These are phyloP conservation scores for Berkeleyomyces rouxiae DNA, from an alignment of 2,329 filamentous ascomycete species.

Conservation along the genomic window DNA sequence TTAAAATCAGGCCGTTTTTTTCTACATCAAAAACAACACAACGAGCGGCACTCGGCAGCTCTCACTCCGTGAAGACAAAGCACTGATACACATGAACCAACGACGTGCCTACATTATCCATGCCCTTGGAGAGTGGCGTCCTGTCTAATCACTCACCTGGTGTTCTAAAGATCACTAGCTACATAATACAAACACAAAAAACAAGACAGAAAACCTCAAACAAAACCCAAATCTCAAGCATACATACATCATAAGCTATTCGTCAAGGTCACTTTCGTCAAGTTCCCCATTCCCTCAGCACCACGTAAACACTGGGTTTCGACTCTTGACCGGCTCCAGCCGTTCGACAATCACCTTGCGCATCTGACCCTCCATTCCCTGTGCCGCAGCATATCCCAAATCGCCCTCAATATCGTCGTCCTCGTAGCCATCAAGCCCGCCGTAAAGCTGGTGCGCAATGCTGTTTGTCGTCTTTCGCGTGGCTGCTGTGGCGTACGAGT, in stretches of 20 bases:
- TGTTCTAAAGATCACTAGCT: background rate
- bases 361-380: slow-evolving; percentile 80
- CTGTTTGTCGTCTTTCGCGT: slow-evolving; percentile 31
- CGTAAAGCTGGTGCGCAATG: slow-evolving; percentile 37
- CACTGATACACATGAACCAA: no score
- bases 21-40: no score
- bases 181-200: background rate
- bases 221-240: background rate
- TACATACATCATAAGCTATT: background rate
- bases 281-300: slow-evolving; percentile 38
- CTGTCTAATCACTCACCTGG: background rate
- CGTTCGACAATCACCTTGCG: slow-evolving; percentile 94
- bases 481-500: slow-evolving; percentile 35
- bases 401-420: slow-evolving; percentile 79
- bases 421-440: slow-evolving; percentile 41
- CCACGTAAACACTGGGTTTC: slow-evolving; percentile 94
- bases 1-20: background rate
- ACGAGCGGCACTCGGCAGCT: no score
- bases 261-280: background rate
- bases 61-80: no score
- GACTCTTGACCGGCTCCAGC: slow-evolving; percentile 85
- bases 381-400: slow-evolving; percentile 82
- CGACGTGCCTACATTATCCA: background rate
- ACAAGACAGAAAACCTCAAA: background rate
- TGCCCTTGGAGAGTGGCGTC: background rate